Conservation (phyloP, 1,139 yeast species). For the Hemisphaericaspora xylofermentans region DNA sequence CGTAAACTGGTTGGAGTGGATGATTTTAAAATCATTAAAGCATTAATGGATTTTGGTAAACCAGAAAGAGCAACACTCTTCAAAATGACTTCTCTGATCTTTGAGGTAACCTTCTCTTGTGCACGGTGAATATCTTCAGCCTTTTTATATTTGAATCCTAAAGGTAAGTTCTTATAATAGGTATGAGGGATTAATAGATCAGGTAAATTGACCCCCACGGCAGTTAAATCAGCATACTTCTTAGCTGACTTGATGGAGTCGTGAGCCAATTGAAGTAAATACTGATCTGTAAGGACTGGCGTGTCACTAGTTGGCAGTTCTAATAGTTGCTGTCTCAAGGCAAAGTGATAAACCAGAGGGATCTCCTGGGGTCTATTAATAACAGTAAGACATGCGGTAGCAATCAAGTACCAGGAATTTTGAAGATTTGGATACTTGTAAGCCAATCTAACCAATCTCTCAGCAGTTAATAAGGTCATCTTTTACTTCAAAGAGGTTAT, state of each 20-base stretch:
- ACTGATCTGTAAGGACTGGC: slow-evolving; percentile 25
- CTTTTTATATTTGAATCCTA: slow-evolving; percentile 32
- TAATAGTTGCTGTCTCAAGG: slow-evolving; percentile 53
- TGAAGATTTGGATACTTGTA: slow-evolving; percentile 48
- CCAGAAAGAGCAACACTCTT: slow-evolving; percentile 81
- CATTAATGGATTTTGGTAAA: slow-evolving; percentile 80
- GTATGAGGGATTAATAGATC: slow-evolving; percentile 44
- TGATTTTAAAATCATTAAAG: slow-evolving; percentile 62
- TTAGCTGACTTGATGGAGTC: slow-evolving; percentile 40
- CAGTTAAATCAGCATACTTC: slow-evolving; percentile 38
- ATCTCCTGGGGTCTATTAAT: slow-evolving; percentile 82
- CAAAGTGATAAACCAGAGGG: slow-evolving; percentile 73
- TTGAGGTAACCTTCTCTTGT: slow-evolving; percentile 48
- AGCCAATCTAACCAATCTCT: slow-evolving; percentile 58
- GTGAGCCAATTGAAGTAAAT: slow-evolving; percentile 31
- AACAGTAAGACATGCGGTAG: slow-evolving; percentile 80
- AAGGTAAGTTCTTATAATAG: slow-evolving; percentile 40
- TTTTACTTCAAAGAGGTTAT: neutral
- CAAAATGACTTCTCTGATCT: slow-evolving; percentile 72
- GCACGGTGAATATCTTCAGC: slow-evolving; percentile 36
- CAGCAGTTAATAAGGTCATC: slow-evolving; percentile 50
- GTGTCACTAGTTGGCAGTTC: slow-evolving; percentile 29
- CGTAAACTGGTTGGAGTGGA: slow-evolving; percentile 58
- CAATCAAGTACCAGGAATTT: slow-evolving; percentile 66
- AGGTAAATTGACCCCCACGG: slow-evolving; percentile 47